Base-by-base conservation (phyloP, 2,329 filamentous ascomycete species). In the Ploettnerulaceae sp. region DNA sequence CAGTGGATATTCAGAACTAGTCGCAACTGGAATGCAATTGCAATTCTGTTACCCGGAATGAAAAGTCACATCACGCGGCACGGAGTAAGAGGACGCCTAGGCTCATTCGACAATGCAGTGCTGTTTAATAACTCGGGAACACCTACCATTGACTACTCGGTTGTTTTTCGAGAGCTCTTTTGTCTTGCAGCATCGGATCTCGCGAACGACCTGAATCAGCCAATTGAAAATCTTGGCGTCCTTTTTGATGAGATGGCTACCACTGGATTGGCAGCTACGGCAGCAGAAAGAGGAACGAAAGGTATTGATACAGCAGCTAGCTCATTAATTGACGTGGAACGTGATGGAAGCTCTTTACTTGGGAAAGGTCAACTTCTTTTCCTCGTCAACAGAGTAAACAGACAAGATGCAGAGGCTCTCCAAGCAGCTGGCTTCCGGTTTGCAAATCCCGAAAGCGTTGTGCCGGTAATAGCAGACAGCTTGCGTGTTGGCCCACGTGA, bases 1-100 rank as follows among this genome's bases (percentile, higher is more conserved):
- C 80, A 89, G 39, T 95, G 89, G 89, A 83, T 93, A 59, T 94
- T 86, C 61, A 79, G 86, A 47, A 86, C 88, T 2, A 87, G 86
- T 5, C 76, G 82, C 48, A 84, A 89, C 64, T 95, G 89, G 89
- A 62, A 68, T 6, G 76, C 79, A 31, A 74, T 95, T 20, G 73
- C 73, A 45, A 77, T 80, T 34, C 70, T 93, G 4, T 72, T 94
- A 18, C 77, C 77, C 5, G 77, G 76, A 32, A 95, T 95, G 84
- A 75, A 76, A 44, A 73, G 72, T 29, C 86, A 93, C 55, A 66
- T 95, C n/a, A 68, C 74, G 56, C 55, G 72, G 62, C 61, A 77
- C 7, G 48, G 48, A 11, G 20, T 50, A 5, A 64, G 66, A 38
- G 57, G 37, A 26, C 47, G 50, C 22, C 40, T 25, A 61, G 69